Evolutionary conservation across 176 grass and related monocot genomes (phyloP).

Genomic region (Triticum dicoccoides): DNA sequence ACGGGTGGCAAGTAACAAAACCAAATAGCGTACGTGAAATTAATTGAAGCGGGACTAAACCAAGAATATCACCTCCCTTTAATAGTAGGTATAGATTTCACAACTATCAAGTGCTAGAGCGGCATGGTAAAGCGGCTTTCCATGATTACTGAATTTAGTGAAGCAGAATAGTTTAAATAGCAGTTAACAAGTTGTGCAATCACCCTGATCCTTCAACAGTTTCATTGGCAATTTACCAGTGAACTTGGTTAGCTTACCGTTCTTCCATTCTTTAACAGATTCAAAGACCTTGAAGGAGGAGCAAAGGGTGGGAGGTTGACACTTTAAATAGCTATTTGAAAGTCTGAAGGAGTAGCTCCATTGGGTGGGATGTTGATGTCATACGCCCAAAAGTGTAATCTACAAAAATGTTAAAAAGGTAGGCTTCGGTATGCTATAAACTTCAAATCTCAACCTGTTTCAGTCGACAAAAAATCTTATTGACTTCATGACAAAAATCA

Average conservation of each 20-base stretch:
- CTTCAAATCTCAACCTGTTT: neutral
- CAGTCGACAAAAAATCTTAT: neutral
- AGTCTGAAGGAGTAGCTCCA: slow-evolving; percentile 62
- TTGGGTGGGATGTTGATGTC: slow-evolving; percentile 89
- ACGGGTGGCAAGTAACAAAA: no score
- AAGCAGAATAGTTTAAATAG: neutral
- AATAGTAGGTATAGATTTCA: no score
- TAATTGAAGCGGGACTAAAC: no score
- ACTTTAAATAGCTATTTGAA: slow-evolving; percentile 52
- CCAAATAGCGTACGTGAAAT: no score
- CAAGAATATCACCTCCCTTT: no score
- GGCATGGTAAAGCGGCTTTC: neutral
- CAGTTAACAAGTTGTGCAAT: neutral
- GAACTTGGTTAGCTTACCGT: neutral
- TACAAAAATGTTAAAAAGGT: slow-evolving; percentile 83
- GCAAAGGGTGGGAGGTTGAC: slow-evolving; percentile 48
- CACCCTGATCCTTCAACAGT: neutral
- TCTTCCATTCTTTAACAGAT: slow-evolving; percentile 40
- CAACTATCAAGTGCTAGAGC: neutral
- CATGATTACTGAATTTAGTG: neutral
- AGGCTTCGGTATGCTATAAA: neutral
- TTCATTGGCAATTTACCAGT: neutral
- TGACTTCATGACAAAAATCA: slow-evolving; percentile 66
- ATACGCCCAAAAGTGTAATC: slow-evolving; percentile 85
- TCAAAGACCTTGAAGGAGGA: slow-evolving; percentile 92